Conservation (phyloP, 2,329 filamentous ascomycete genomes). For the Arthrobotrys pseudoclavata region DNA sequence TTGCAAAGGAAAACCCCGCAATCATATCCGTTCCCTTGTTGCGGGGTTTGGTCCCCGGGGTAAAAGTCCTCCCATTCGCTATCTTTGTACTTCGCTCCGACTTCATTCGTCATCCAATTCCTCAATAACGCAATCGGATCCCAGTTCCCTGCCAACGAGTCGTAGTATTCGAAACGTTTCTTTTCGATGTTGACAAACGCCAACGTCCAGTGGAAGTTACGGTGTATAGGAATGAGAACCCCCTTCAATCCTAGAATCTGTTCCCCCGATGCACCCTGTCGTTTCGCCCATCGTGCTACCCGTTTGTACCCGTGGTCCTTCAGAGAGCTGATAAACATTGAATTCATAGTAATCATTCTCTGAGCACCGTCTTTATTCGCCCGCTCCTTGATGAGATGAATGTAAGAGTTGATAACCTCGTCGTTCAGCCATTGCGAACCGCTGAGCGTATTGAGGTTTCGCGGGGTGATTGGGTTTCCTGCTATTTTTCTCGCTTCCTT, state of each 20-base stretch:
- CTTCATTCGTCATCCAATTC: slow-evolving; percentile 61
- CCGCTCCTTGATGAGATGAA: slow-evolving; percentile 61
- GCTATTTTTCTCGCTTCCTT: slow-evolving; percentile 33
- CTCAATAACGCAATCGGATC: slow-evolving; percentile 59
- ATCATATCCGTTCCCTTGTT: slow-evolving; percentile 61
- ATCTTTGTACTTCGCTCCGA: slow-evolving; percentile 52
- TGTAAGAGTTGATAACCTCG: slow-evolving; percentile 63
- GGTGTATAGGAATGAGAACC: slow-evolving; percentile 62
- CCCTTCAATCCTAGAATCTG: slow-evolving; percentile 61
- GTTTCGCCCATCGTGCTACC: slow-evolving; percentile 61
- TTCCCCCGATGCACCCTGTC: slow-evolving; percentile 51
- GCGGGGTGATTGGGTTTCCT: slow-evolving; percentile 52
- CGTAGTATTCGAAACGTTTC: slow-evolving; percentile 63
- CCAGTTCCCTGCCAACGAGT: slow-evolving; percentile 61
- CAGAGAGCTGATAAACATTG: slow-evolving; percentile 59
- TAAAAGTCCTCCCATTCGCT: slow-evolving; percentile 61
- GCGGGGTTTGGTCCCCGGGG: slow-evolving; percentile 49
- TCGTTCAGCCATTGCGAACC: slow-evolving; percentile 62
- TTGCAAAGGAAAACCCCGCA: slow-evolving; percentile 63
- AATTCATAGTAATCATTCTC: slow-evolving; percentile 59
- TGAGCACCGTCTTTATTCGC: slow-evolving; percentile 48
- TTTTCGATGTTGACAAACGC: slow-evolving; percentile 62
- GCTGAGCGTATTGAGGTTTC: slow-evolving; percentile 54
- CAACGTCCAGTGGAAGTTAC: slow-evolving; percentile 62
- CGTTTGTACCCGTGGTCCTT: slow-evolving; percentile 48